Conservation (phyloP, 805 yeast genomes). For the Yarrowia yakushimensis region DNA sequence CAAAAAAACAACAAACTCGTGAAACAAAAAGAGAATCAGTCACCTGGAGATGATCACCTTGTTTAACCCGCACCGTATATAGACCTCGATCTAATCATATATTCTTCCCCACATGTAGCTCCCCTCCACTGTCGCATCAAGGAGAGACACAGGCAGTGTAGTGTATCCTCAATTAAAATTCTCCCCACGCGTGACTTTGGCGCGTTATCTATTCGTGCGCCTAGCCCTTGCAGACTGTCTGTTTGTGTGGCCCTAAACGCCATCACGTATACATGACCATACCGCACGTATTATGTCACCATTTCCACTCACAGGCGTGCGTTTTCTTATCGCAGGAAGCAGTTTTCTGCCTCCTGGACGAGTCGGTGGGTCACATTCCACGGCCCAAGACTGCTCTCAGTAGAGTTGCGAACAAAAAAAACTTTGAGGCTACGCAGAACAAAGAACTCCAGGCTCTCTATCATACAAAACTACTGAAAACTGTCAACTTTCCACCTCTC, state of each 20-base stretch:
- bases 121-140: not conserved
- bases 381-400: slow-evolving; percentile 7
- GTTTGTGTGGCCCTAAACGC: not conserved
- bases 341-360: not conserved
- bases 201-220: slow-evolving; percentile 16
- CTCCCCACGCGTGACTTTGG: slow-evolving; percentile 21
- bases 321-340: not conserved
- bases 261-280: not conserved
- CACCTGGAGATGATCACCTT: not conserved
- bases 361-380: not conserved
- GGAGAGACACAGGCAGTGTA: not conserved
- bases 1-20: slow-evolving; percentile 8
- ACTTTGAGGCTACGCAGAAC: slow-evolving; percentile 10
- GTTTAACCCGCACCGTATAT: not conserved
- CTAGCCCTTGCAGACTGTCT: slow-evolving; percentile 18
- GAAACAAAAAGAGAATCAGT: not conserved
- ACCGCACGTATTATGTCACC: not conserved
- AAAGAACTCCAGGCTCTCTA: not conserved
- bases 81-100: not conserved
- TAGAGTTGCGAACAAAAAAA: not conserved
- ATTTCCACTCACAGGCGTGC: too few species aligned
- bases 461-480: not conserved
- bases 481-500: not conserved
- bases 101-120: not conserved
- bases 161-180: not conserved